phyloP scores from a whole-genome alignment of 805 yeast genomes.

The Schwanniomyces polymorphus region DNA sequence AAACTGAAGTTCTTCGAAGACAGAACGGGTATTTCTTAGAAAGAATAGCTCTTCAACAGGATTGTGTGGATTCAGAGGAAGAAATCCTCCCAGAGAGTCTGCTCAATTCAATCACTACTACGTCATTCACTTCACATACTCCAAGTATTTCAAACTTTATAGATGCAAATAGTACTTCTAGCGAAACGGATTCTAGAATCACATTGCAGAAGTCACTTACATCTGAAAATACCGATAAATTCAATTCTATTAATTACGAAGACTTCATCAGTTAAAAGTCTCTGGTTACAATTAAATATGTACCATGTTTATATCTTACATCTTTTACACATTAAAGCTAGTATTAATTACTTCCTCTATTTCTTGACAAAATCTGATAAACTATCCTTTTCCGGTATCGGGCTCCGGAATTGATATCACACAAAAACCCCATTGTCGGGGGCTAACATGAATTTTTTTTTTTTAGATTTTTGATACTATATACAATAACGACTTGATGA shows the following conservation, averaged over 20 bases:
- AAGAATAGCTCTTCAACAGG: constrained; percentile 40
- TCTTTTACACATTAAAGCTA: neutral
- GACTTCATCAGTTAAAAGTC: neutral
- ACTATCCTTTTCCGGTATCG: neutral
- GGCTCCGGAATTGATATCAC: neutral
- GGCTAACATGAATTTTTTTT: neutral
- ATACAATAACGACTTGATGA: neutral
- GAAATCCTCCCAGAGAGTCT: neutral
- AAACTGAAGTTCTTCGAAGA: neutral
- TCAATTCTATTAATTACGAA: neutral
- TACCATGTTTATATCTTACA: neutral
- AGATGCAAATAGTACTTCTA: neutral
- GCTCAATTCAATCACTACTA: neutral
- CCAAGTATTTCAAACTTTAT: neutral
- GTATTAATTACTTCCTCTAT: no score
- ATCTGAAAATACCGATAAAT: neutral
- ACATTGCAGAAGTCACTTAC: neutral
- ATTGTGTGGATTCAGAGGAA: constrained; percentile 25
- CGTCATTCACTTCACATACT: neutral
- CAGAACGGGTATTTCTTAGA: constrained; percentile 18
- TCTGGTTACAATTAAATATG: neutral
- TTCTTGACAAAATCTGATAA: neutral
- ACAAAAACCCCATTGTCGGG: neutral
- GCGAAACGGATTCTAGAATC: neutral
- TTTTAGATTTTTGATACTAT: neutral